Conservation (phyloP, 257 asterid genomes). For the Forsythia suspensa region DNA sequence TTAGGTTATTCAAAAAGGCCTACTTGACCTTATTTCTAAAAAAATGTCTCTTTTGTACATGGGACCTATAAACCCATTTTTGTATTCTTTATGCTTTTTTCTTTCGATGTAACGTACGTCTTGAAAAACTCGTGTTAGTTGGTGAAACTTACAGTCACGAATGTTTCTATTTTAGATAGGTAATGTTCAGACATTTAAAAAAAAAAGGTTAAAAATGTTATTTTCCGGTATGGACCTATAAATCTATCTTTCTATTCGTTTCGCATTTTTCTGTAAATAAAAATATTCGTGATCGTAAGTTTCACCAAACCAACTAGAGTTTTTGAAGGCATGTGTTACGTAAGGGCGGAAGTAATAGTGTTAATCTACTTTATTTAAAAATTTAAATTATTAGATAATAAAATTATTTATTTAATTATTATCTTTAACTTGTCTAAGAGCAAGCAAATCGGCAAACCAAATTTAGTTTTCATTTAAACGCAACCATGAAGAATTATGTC, state of each 20-base stretch:
- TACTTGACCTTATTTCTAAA: background rate
- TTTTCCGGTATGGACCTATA: too few relatives aligned
- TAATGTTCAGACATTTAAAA: background rate
- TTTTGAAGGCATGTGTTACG: background rate
- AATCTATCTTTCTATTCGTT: background rate
- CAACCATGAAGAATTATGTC: background rate
- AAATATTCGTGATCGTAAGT: background rate
- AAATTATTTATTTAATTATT: too few relatives aligned
- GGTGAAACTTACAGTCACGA: background rate
- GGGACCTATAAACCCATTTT: background rate
- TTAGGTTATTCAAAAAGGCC: background rate
- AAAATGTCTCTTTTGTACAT: background rate
- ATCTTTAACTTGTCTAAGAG: background rate
- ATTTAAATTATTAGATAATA: too few relatives aligned
- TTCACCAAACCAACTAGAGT: background rate
- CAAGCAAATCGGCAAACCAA: background rate
- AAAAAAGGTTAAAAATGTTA: background rate
- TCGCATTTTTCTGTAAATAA: background rate
- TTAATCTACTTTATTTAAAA: too few relatives aligned
- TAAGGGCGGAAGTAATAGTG: background rate
- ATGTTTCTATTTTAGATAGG: background rate
- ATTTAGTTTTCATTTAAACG: too few relatives aligned
- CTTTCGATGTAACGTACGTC: background rate
- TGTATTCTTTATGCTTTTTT: background rate
- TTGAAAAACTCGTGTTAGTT: background rate